Evolutionary conservation across 2,329 filamentous ascomycete genomes (phyloP), one percentile per base, ranked within the genome.

Genomic region (Ophiocordyceps sinensis): DNA sequence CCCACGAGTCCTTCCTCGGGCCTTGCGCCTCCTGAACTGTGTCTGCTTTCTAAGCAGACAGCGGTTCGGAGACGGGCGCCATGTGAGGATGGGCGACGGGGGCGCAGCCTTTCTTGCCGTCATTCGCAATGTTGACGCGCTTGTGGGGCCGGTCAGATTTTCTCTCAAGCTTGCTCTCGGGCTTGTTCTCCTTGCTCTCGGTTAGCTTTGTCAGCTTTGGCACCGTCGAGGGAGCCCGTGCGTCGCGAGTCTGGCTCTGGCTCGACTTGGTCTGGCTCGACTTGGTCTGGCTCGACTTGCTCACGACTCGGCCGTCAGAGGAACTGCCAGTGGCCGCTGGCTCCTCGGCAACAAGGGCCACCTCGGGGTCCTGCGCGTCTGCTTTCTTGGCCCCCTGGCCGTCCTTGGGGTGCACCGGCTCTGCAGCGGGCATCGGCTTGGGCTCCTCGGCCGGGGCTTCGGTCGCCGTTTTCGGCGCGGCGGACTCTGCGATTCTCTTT

Each of bases 21-120:
- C 15, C 30, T 44, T 37, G 12, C 36, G 28, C n/a, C 29, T 28
- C 31, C 31, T 36, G 40, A 43, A 39, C 37, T 36, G 38, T 26
- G 36, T 36, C 49, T 47, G 47, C 19, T 21, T 45, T 37, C 46
- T 49, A 49, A 15, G 40, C 49, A 51, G 46, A 39, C 40, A 44
- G 45, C 35, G 21, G 17, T 39, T 10, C 26, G 19, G 36, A 13
- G 14, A 14, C 37, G n/a, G 19, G 13, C 6, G 19, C 29, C 14
- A 9, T n/a, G 23, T 26, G 23, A 15, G 17, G 14, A 9, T 28
- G 28, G 4, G 6, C 3, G 3, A 17, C 15, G 5, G 6, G 13
- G 10, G 12, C 23, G 31, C 11, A 10, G 13, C n/a, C 28, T 10
- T n/a, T 36, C 10, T 21, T 29, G 13, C 11, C 5, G n/a, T 29